These are phyloP conservation scores for Epichloe coenophiala DNA, from an alignment of 2,329 filamentous ascomycete genomes.

Conservation along the genomic window DNA sequence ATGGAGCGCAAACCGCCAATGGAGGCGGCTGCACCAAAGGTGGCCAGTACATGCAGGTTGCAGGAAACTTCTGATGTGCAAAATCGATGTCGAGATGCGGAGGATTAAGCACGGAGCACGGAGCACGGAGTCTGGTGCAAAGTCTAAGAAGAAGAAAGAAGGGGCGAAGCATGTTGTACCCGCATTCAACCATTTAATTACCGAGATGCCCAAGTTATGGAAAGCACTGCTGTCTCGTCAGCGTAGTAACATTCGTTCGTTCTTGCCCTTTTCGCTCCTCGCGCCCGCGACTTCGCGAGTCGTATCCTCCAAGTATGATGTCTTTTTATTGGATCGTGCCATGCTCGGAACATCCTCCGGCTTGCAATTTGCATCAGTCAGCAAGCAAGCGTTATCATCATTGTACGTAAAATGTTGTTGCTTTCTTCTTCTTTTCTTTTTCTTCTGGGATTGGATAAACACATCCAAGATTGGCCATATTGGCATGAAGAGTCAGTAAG, in stretches of 20 bases:
- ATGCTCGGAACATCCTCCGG: neutral
- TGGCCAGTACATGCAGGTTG: conserved; percentile 1
- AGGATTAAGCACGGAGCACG: too few relatives aligned
- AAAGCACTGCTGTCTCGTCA: neutral
- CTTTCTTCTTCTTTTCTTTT: neutral
- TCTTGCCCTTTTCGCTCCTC: neutral
- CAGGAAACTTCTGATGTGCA: neutral
- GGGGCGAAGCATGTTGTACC: neutral
- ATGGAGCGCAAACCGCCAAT: neutral
- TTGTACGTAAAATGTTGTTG: neutral
- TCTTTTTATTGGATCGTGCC: neutral
- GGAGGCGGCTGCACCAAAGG: conserved; percentile 1
- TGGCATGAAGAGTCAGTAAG: neutral
- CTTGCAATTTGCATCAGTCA: too few relatives aligned
- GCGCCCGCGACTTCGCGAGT: neutral
- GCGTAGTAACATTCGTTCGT: neutral
- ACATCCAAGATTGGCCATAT: neutral
- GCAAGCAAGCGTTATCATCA: too few relatives aligned
- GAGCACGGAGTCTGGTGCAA: neutral
- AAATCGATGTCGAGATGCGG: neutral
- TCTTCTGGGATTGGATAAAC: neutral
- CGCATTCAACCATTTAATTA: too few relatives aligned
- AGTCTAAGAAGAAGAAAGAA: neutral
- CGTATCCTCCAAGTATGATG: too few relatives aligned
- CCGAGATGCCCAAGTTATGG: neutral